A percentile compares a stretch with the other conserved stretches of the same genome.
These are phyloP conservation scores for Aphanomyces cochlioides DNA, from an alignment of 352 stramenopile species.

Conservation along the genomic window DNA sequence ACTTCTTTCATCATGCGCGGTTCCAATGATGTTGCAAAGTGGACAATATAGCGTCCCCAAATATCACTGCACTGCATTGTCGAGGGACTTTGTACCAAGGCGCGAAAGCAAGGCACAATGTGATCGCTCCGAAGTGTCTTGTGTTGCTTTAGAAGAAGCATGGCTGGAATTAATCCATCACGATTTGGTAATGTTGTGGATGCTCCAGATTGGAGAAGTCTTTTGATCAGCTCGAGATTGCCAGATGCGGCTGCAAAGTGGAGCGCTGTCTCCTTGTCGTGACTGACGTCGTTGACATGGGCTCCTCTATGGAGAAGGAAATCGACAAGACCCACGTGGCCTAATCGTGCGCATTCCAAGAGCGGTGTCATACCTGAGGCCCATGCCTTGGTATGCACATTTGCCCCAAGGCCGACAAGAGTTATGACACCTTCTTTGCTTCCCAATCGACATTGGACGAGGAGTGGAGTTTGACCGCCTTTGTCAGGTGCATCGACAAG, in stretches of 20 bases:
- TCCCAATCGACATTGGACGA: conserved; percentile 58
- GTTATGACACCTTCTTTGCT: conserved; percentile 69
- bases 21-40: conserved; percentile 39
- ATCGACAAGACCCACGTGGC: conserved; percentile 51
- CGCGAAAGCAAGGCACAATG: conserved; percentile 4
- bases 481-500: conserved; percentile 60
- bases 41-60: conserved; percentile 53
- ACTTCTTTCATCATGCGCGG: conserved; percentile 33
- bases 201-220: conserved; percentile 52
- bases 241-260: conserved; percentile 54
- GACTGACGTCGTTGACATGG: conserved; percentile 53
- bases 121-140: neutral
- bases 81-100: neutral
- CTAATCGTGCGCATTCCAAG: conserved; percentile 49
- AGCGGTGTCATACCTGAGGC: conserved; percentile 69
- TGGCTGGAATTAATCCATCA: conserved; percentile 60
- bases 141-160: conserved; percentile 40
- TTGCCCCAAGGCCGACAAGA: conserved; percentile 64
- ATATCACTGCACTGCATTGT: conserved; percentile 40
- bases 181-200: conserved; percentile 62
- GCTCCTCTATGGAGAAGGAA: conserved; percentile 63
- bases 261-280: conserved; percentile 67
- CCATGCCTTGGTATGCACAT: conserved; percentile 62
- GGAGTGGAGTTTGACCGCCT: conserved; percentile 69
- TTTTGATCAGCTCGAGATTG: conserved; percentile 49